Base-by-base conservation (phyloP, 306 rosid genomes). In the Medicago lupulina region DNA sequence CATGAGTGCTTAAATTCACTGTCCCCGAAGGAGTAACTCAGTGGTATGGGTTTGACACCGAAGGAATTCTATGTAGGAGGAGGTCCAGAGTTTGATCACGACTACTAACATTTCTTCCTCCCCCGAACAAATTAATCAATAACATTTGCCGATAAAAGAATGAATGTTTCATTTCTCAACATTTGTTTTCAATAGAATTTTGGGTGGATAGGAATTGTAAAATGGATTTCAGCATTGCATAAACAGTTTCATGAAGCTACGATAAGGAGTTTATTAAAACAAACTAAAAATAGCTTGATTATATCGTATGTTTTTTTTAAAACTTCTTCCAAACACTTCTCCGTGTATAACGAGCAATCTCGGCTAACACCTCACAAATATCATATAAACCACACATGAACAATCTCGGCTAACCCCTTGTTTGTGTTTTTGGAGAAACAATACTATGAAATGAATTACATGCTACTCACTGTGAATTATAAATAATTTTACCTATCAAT, bases 381-480 rank as follows among this genome's bases (percentile, higher is more conserved):
- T 71, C 17, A 57, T 57, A 10, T 38, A 34, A 59, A 71, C 38
- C 9, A 31, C 28, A 49, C 38, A 13, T 39, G 18, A 67, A 71
- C 25, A 6, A 19, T 77, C 59, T 51, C 21, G 76, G 65, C 19
- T 43, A 40, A 49, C 57, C 12, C 54, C n/a, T 21, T 60, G 31
- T 77, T 15, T 21, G 57, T 49, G 23, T 44, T 12, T 39, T 25
- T 11, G 1, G 60, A 58, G 10, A 62, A 82, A 38, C 28, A 50
- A 58, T n/a, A 50, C 5, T 53, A 67, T 25, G 49, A 23, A 50
- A 65, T n/a, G n/a, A 72, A 55, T 76, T 25, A 5, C 38, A 34
- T 34, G 38, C 7, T 34, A 71, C 14, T 15, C 4, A 13, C 7
- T 0, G 51, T 13, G 51, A 46, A 13, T 4, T 46, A 6, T 46